These are phyloP conservation scores for Yamadazyma phyllophila DNA, from an alignment of 805 yeast species.

Conservation along the genomic window DNA sequence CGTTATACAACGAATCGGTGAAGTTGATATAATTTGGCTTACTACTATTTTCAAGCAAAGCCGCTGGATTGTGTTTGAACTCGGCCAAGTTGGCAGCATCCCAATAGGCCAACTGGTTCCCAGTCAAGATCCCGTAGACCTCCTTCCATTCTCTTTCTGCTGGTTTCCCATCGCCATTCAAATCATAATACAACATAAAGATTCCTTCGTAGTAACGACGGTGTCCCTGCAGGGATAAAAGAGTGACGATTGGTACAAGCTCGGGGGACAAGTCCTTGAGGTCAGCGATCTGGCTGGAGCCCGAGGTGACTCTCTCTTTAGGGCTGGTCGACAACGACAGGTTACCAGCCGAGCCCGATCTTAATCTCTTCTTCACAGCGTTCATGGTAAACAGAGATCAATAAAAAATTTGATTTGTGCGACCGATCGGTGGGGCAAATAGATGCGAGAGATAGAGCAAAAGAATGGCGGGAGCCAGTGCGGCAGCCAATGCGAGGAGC, in stretches of 20 bases:
- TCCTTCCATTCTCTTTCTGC: conserved; percentile 85
- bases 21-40: conserved; percentile 88
- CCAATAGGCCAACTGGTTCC: conserved; percentile 92
- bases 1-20: conserved; percentile 83
- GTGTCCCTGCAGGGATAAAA: conserved; percentile 70
- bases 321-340: conserved; percentile 8
- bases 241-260: conserved; percentile 67
- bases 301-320: conserved; percentile 5
- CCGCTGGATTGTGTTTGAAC: conserved; percentile 47
- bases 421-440: too few species aligned
- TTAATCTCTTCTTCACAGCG: conserved; percentile 24
- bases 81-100: conserved; percentile 66
- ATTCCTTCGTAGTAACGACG: conserved; percentile 76
- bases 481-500: too few species aligned
- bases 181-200: conserved; percentile 68
- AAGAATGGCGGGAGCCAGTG: too few species aligned
- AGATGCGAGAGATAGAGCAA: too few species aligned
- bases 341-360: conserved; percentile 15
- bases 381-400: conserved; percentile 15
- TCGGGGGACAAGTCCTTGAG: conserved; percentile 43
- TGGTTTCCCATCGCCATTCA: conserved; percentile 83
- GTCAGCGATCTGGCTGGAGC: conserved; percentile 6
- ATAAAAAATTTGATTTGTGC: not conserved
- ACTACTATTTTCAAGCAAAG: conserved; percentile 54
- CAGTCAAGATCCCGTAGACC: conserved; percentile 87